phyloP scores from a whole-genome alignment of 1,284 basidiomycete species.

The Fomitopsis betulina region DNA sequence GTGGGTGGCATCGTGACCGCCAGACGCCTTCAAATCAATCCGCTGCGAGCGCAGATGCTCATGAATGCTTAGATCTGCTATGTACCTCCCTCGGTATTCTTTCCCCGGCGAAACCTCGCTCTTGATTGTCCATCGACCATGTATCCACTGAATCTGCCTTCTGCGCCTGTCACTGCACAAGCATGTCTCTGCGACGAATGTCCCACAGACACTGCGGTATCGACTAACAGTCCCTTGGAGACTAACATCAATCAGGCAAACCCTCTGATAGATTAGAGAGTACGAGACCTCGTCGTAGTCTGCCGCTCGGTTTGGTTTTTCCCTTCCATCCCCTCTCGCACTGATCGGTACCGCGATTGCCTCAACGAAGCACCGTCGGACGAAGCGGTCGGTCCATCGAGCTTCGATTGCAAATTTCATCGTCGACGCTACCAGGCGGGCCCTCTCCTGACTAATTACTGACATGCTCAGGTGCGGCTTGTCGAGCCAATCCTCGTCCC shows the following conservation, averaged over 20 bases:
- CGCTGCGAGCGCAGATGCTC: too few relatives aligned
- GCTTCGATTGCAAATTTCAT: not conserved
- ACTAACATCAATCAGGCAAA: not conserved
- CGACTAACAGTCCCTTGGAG: not conserved
- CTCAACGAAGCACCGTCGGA: not conserved
- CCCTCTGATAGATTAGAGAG: not conserved
- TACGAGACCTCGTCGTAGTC: not conserved
- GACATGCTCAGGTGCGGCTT: not conserved
- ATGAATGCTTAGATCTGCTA: too few relatives aligned
- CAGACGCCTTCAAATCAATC: not conserved
- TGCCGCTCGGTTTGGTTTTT: too few relatives aligned
- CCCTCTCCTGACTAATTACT: not conserved
- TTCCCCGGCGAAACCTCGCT: not conserved
- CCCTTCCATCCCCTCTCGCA: not conserved
- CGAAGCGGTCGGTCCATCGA: not conserved
- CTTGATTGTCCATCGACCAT: not conserved
- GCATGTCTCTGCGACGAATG: not conserved
- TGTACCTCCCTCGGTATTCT: not conserved
- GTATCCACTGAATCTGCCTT: not conserved
- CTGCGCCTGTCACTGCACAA: not conserved
- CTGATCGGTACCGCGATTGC: not conserved
- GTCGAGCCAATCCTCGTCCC: not conserved
- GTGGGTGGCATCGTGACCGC: not conserved
- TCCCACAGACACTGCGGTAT: not conserved
- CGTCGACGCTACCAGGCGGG: not conserved